Evolutionary conservation across 768 basidiomycete genomes (phyloP), one percentile per base, ranked within the genome.

Genomic region (Amanita phalloides): DNA sequence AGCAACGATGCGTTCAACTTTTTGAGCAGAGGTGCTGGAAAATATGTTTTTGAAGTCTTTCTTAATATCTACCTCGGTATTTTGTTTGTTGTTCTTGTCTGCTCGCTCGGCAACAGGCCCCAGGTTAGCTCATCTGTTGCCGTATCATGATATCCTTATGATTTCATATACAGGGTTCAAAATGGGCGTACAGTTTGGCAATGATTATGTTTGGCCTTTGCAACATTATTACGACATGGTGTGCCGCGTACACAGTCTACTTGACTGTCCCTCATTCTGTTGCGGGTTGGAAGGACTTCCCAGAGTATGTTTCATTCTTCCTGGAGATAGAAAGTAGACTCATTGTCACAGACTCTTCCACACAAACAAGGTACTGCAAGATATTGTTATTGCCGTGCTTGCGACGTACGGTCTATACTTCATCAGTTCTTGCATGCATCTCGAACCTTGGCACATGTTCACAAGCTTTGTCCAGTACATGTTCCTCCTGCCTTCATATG

Each of bases 401-500:
- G 77, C 82, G 60, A 83, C 91, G 53, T 85, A 87, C 69, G 77
- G 86, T 64, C 75, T 92, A 56, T 98, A 91, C 74, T 76, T 96
- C 61, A 67, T 95, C 60, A 78, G 84, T 54, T 90, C 87, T 6
- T 68, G 95, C 65, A 81, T 98, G 69, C 90, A 94, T 59, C 67
- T 91, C 35, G 94, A 98, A 64, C 94, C 93, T 0, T 95, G 92
- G 91, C 94, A 97, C 75, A 87, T 97, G 81, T 78, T 97, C 67
- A 95, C 94, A 10, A 90, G 84, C 51, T 92, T 94, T 74, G 61
- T 82, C 44, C 88, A 94, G 65, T 98, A 95, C 68, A 76, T 96
- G 75, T 88, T 96, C 75, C 77, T 93, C 58, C 74, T 92, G 36
- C 91, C 91, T 21, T 74, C 72, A 48, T 74, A 74, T 57, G 71